A percentile compares a stretch with the other conserved stretches of the same genome.
These are phyloP conservation scores for Penicillium nordicum DNA, from an alignment of 2,329 filamentous ascomycete genomes.

Conservation along the genomic window DNA sequence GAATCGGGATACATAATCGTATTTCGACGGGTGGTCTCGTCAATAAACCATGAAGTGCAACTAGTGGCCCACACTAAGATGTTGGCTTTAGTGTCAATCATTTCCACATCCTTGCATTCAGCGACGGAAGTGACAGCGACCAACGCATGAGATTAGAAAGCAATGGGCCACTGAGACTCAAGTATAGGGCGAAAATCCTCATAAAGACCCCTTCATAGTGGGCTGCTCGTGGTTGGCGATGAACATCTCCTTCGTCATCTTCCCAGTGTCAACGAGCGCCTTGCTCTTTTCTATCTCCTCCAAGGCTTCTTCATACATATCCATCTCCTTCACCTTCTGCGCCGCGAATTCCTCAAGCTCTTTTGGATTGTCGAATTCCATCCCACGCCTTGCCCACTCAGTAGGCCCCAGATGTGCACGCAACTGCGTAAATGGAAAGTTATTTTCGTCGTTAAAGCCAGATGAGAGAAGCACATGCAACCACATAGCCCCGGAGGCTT, in stretches of 20 bases:
- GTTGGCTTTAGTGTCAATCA: no score
- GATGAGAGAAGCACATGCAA: slow-evolving; percentile 34
- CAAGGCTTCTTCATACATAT: slow-evolving; percentile 31
- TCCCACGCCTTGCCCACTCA: slow-evolving; percentile 24
- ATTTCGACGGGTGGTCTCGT: no score
- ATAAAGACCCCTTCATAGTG: no score
- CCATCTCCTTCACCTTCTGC: slow-evolving; percentile 28
- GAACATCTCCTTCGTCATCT: slow-evolving; percentile 29
- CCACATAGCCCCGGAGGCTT: slow-evolving; percentile 37
- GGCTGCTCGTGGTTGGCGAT: neutral
- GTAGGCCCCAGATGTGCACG: slow-evolving; percentile 17
- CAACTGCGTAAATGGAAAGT: slow-evolving; percentile 33
- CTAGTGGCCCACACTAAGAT: no score
- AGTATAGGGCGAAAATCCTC: no score
- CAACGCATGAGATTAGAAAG: no score
- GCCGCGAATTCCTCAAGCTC: slow-evolving; percentile 24
- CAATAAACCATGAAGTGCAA: no score
- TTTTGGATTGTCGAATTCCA: slow-evolving; percentile 17
- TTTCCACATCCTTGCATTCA: no score
- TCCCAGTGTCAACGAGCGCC: slow-evolving; percentile 26
- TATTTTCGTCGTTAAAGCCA: slow-evolving; percentile 32
- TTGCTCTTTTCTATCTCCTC: slow-evolving; percentile 31
- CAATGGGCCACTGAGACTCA: no score
- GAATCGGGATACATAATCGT: no score
- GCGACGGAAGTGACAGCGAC: no score